A percentile compares a stretch with the other conserved stretches of the same genome.
These are phyloP conservation scores for Fusarium bulbicola DNA, from an alignment of 2,329 filamentous ascomycete species.

Conservation along the genomic window DNA sequence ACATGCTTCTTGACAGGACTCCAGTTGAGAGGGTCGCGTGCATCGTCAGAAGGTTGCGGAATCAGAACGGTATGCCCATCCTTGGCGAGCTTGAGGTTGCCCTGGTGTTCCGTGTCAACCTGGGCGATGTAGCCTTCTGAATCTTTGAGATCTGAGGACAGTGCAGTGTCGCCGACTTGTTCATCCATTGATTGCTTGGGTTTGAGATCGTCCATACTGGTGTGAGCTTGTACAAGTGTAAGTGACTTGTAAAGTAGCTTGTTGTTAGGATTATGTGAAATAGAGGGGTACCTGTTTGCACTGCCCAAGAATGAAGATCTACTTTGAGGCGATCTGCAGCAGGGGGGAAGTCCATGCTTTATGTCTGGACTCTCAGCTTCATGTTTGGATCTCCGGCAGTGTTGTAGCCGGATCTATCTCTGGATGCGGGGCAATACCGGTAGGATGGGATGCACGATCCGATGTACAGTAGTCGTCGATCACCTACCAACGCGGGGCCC, in stretches of 20 bases:
- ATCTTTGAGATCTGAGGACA: background rate
- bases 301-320: rapidly evolving
- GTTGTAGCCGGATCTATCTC: background rate
- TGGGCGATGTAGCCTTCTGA: background rate
- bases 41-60: background rate
- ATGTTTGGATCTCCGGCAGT: rapidly evolving
- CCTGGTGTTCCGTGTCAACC: background rate
- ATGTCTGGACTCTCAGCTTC: rapidly evolving
- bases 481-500: background rate
- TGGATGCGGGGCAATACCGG: background rate
- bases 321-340: background rate
- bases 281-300: rapidly evolving
- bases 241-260: no score
- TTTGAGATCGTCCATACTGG: background rate
- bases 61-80: background rate
- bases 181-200: background rate
- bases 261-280: rapidly evolving
- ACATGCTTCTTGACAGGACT: background rate
- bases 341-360: background rate
- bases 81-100: background rate
- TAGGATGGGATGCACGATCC: background rate
- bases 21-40: background rate
- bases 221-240: rapidly evolving
- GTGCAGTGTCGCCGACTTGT: background rate
- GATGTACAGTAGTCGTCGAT: background rate